Base-by-base conservation (phyloP, 2,329 filamentous ascomycete species). In the Ascosphaera apis region DNA sequence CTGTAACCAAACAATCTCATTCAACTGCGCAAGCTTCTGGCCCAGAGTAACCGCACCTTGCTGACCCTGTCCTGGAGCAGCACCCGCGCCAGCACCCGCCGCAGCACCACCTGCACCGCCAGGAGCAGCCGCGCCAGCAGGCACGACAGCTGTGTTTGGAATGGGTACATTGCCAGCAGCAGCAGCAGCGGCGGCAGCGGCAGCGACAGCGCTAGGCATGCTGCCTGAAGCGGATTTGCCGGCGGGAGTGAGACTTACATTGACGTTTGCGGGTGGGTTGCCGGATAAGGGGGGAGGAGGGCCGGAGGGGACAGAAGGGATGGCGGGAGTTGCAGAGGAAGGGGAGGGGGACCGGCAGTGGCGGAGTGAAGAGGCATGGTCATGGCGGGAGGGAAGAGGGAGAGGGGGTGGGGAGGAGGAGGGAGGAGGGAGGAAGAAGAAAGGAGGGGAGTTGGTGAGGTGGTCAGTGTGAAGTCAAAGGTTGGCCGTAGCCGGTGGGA, bases 1-100 rank as follows among this genome's bases (percentile, higher is more conserved):
- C 53, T 88, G 79, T 50, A 91, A 67, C 86, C 86, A 95, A 37
- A 91, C 74, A 34, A 68, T 66, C 58, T 95, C 86, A 48, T 91
- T 95, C 49, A 86, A 68, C 4, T 70, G 63, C 4, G 72, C 66
- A 36, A 92, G 70, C 51, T 81, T 76, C 47, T 84, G 77, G 45
- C 77, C 72, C 15, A 78, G 67, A 35, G 68, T 65, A 44, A 67
- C 62, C 46, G 69, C 67, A 34, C 56, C 60, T 40, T 63, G 66
- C 47, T 67, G 69, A 38, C 61, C 65, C 43, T 51, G 53, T 39
- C n/a, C n/a, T n/a, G n/a, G n/a, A n/a, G n/a, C n/a, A n/a, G n/a
- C n/a, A n/a, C n/a, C n/a, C n/a, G n/a, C n/a, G n/a, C n/a, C n/a
- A n/a, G n/a, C n/a, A n/a, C n/a, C n/a, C n/a, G n/a, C n/a, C n/a